phyloP scores from a whole-genome alignment of 805 yeast genomes.

The Candida krabiensis region DNA sequence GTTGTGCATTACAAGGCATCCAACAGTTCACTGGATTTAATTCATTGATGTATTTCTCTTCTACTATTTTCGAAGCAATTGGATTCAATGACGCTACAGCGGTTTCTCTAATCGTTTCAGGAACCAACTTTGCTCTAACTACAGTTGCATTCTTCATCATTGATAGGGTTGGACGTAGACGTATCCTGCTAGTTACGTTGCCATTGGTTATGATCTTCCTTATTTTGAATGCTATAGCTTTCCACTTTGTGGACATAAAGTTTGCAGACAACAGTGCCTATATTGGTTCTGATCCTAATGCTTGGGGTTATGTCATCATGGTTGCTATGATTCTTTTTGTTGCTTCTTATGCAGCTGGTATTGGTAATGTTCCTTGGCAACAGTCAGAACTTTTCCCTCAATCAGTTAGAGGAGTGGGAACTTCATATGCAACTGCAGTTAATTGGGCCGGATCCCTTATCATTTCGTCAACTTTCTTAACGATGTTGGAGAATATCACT shows the following conservation, averaged over 20 bases:
- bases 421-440: slow-evolving; percentile 86
- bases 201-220: slow-evolving; percentile 83
- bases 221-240: slow-evolving; percentile 82
- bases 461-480: slow-evolving; percentile 87
- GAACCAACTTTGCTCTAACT: slow-evolving; percentile 90
- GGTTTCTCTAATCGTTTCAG: slow-evolving; percentile 90
- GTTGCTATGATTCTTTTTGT: slow-evolving; percentile 84
- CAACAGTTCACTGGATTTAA: slow-evolving; percentile 98
- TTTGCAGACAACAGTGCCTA: slow-evolving; percentile 50
- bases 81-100: slow-evolving; percentile 92
- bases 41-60: slow-evolving; percentile 91
- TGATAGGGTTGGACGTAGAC: slow-evolving; percentile 86
- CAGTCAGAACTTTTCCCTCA: slow-evolving; percentile 95
- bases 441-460: slow-evolving; percentile 95
- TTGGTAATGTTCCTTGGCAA: slow-evolving; percentile 98
- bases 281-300: slow-evolving; percentile 50
- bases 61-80: slow-evolving; percentile 87
- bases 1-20: slow-evolving; percentile 92
- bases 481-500: slow-evolving; percentile 90
- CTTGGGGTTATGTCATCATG: slow-evolving; percentile 89
- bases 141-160: slow-evolving; percentile 81
- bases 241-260: slow-evolving; percentile 75
- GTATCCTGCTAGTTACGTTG: slow-evolving; percentile 72
- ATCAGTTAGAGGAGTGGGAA: slow-evolving; percentile 88
- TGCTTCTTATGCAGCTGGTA: slow-evolving; percentile 89